phyloP scores from a whole-genome alignment of 805 yeast genomes.

The Candida easanensis region DNA sequence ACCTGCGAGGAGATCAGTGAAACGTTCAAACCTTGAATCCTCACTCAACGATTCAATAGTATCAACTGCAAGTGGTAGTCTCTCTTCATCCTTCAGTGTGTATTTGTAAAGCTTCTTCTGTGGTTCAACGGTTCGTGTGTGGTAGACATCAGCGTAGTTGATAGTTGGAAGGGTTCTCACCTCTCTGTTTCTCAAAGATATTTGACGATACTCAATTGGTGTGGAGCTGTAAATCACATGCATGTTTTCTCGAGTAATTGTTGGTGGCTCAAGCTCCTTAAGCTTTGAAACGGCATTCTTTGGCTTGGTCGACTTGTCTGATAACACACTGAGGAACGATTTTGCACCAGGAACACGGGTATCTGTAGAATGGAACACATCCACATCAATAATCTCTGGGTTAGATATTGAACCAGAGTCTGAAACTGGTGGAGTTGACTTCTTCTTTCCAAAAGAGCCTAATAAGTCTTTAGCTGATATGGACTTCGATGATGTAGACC shows the following conservation, averaged over 20 bases:
- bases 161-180: neutral
- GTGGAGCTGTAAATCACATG: slow-evolving; percentile 16
- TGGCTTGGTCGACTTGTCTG: slow-evolving; percentile 1
- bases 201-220: slow-evolving; percentile 3
- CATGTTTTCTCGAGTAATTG: slow-evolving; percentile 8
- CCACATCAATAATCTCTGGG: slow-evolving; percentile 1
- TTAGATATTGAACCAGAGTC: neutral
- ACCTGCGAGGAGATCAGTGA: slow-evolving; percentile 1
- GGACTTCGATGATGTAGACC: slow-evolving; percentile 9
- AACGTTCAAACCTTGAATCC: slow-evolving; percentile 2
- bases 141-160: neutral
- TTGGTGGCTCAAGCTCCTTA: slow-evolving; percentile 18
- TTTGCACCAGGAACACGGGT: slow-evolving; percentile 1
- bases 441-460: slow-evolving; percentile 8
- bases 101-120: neutral
- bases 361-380: neutral
- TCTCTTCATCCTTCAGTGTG: neutral
- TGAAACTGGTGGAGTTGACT: neutral
- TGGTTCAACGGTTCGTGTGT: no score
- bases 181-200: slow-evolving; percentile 1
- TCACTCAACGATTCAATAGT: slow-evolving; percentile 2
- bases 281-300: slow-evolving; percentile 22
- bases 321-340: slow-evolving; percentile 14
- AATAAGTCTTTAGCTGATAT: slow-evolving; percentile 22
- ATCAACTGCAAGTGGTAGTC: slow-evolving; percentile 1